Base-by-base conservation (phyloP, 1,284 basidiomycete species). In the Sphaerobolus stellatus region DNA sequence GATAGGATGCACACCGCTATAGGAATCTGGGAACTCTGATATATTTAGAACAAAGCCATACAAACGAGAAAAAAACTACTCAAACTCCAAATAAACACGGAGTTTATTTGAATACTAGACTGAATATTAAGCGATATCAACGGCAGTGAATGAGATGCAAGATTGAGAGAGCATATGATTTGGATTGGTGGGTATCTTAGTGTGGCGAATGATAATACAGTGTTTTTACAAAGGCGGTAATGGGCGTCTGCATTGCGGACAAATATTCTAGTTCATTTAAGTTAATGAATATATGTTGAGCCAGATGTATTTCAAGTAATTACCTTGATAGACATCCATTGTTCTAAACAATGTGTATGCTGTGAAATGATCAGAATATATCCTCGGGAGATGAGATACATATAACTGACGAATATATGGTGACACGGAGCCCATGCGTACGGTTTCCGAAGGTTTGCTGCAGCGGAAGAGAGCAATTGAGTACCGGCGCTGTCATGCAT, bases 291-390 rank as follows among this genome's bases (percentile, higher is more conserved):
- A 41, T 38, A 59, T 22, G 18, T 31, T 43, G n/a, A 30, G 31
- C 33, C 28, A 43, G 25, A 27, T 36, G 29, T 20, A 20, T 29
- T 51, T 36, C 13, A 46, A 29, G 27, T 24, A 64, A 70, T 59
- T 62, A 90, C 89, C 80, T 94, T 94, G 71, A 94, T 90, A 38
- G 88, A 87, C 61, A 94, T 79, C 92, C 92, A 95, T 83, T 90
- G 67, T 67, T 91, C 88, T 28, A 95, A 74, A 73, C 92, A 95
- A 33, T 86, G 85, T 0, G 90, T 93, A 65, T 94, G 92, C 88
- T 89, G 52, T 56, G 43, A 31, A 41, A 45, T 38, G 45, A 29
- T 14, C 20, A 36, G 29, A 38, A 48, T 57, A 41, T 14, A 46
- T 30, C 50, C 40, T 25, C 2, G 43, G 16, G 40, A 16, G 6